These are phyloP conservation scores for Miscanthus sacchariflorus DNA, from an alignment of 202 grass and related monocot species.

Conservation along the genomic window DNA sequence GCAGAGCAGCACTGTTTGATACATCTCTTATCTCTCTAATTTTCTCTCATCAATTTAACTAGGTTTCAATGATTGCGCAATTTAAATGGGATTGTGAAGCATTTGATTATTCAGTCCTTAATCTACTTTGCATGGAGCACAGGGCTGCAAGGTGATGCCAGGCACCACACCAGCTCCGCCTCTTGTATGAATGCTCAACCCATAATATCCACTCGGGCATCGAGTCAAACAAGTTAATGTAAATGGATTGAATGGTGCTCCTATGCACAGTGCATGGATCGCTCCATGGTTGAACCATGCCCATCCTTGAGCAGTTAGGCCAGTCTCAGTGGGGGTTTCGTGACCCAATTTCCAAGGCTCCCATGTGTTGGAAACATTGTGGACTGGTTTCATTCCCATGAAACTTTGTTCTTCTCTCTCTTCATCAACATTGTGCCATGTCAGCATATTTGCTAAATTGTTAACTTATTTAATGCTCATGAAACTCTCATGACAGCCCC, in stretches of 20 bases:
- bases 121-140: background rate
- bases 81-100: background rate
- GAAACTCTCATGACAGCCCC: background rate
- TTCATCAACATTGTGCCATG: background rate
- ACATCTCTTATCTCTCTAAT: too few species aligned
- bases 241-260: background rate
- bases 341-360: too few species aligned
- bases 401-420: background rate
- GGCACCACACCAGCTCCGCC: background rate
- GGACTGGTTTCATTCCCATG: background rate
- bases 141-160: background rate
- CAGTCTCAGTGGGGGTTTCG: too few species aligned
- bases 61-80: background rate
- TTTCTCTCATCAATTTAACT: background rate
- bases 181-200: background rate
- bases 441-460: background rate
- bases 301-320: too few species aligned
- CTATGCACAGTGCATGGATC: background rate
- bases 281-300: background rate
- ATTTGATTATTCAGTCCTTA: background rate
- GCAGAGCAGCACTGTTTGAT: too few species aligned
- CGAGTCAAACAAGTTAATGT: background rate
- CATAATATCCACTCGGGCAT: background rate
- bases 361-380: background rate
- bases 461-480: background rate